These are phyloP conservation scores for Logfia minima DNA, from an alignment of 129 eudicot genomes.

Conservation along the genomic window DNA sequence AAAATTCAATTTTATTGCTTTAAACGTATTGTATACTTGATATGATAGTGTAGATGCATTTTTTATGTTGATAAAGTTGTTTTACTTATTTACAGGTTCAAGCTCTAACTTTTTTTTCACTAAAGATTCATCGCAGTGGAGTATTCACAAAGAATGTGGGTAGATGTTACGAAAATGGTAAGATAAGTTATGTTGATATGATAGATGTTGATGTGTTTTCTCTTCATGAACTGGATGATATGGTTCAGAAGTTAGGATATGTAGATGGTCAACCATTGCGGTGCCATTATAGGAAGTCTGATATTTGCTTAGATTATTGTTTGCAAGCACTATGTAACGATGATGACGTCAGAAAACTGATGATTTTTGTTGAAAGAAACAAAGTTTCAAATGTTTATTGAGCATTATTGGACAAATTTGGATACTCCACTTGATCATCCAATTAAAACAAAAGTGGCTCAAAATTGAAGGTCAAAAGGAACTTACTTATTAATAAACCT, in stretches of 20 bases:
- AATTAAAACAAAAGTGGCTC: too few relatives aligned
- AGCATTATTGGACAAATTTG: too few relatives aligned
- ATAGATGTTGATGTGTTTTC: not conserved
- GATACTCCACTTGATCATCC: too few relatives aligned
- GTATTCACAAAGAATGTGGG: not conserved
- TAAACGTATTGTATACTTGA: too few relatives aligned
- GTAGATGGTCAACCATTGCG: not conserved
- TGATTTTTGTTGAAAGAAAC: too few relatives aligned
- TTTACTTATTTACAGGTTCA: too few relatives aligned
- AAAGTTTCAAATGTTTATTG: too few relatives aligned
- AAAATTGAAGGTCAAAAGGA: too few relatives aligned
- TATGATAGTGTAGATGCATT: too few relatives aligned
- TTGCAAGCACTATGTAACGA: not conserved
- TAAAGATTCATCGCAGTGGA: slow-evolving; percentile 17
- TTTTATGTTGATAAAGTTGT: too few relatives aligned
- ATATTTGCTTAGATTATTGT: not conserved
- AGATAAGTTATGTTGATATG: slow-evolving; percentile 11
- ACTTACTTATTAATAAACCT: too few relatives aligned
- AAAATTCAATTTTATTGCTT: too few relatives aligned
- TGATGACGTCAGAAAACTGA: not conserved
- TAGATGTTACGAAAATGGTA: slow-evolving; percentile 2
- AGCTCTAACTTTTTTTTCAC: not conserved
- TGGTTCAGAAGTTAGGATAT: not conserved
- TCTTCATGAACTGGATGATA: not conserved
- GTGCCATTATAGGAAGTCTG: not conserved